Base-by-base conservation (phyloP, 441 rosid species). In the Hura crepitans region DNA sequence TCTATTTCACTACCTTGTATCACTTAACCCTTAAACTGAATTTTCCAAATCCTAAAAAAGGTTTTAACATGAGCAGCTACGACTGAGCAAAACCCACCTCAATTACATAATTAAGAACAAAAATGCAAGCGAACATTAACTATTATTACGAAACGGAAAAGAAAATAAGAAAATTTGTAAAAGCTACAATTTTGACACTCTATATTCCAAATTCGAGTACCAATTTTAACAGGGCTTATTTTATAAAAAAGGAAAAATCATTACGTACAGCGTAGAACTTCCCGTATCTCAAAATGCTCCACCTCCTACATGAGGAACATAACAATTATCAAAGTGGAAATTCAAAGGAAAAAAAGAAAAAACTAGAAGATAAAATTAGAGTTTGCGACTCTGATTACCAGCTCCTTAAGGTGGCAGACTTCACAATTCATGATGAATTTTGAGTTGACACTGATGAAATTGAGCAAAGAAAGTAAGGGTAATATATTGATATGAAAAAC, bases 401-500 rank as follows among this genome's bases (percentile, higher is more conserved):
- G 87, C 83, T 91, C 97, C 77, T 87, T 94, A 31, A 94, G 96
- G n/a, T 87, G 91, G 76, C 97, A 94, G 76, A 87, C 96, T 84
- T 94, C 97, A 81, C 96, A 89, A 84, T 92, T 94, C 99, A 94
- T 94, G 72, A 74, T 70, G 63, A 20, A 18, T n/a, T 23, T 11
- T 54, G 59, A 1, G 18, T 23, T 42, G 46, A 8, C 20, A 15
- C 15, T 3, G n/a, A 12, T 45, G 51, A 53, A 35, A 20, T 33
- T 3, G 33, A 33, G 42, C 62, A 10, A 35, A n/a, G 60, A 66
- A n/a, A 49, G 20, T 14, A 0, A 22, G 6, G 49, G 69, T 30
- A 5, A 5, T 6, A 1, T 20, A 9, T 6, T n/a, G 18, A 20
- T 6, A 7, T 2, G 11, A 30, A 42, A 42, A 39, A 22, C 12